Percentiles rank a stretch among this genome's conserved stretches.
phyloP scores from a whole-genome alignment of 75 land plant species.

The Sequoia sempervirens region DNA sequence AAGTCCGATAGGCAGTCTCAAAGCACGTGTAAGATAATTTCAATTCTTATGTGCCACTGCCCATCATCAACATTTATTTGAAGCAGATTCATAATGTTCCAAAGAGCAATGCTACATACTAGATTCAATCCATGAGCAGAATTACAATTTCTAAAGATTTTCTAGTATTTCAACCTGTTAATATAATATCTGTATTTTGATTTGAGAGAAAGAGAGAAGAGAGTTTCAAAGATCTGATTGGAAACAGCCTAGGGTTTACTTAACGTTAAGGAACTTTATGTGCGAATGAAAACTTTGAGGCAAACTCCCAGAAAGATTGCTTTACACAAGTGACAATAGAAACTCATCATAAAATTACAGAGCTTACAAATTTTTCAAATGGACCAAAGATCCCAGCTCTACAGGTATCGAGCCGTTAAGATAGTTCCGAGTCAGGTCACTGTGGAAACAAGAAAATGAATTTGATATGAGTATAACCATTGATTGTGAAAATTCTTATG shows the following conservation, averaged over 20 bases:
- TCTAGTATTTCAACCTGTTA: not conserved
- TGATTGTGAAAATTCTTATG: not conserved
- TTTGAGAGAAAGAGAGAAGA: not conserved
- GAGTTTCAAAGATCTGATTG: not conserved
- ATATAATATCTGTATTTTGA: not conserved
- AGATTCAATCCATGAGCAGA: not conserved
- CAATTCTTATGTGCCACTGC: not conserved
- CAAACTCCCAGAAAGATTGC: not conserved
- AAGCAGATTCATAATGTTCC: not conserved
- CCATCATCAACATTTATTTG: not conserved
- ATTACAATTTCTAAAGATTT: too few species aligned
- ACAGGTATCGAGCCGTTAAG: not conserved
- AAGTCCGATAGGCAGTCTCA: not conserved
- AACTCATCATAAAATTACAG: not conserved
- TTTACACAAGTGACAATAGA: not conserved
- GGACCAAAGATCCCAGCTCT: constrained; percentile 3
- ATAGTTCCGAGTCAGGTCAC: not conserved
- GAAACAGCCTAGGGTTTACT: not conserved
- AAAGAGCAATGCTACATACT: not conserved
- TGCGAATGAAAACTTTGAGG: not conserved
- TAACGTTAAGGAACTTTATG: not conserved
- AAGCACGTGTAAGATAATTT: not conserved
- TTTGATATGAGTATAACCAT: not conserved
- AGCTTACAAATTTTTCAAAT: constrained; percentile 1
- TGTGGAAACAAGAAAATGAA: not conserved